These are phyloP conservation scores for Diaporthe vexans DNA, from an alignment of 2,329 filamentous ascomycete species.

Conservation along the genomic window DNA sequence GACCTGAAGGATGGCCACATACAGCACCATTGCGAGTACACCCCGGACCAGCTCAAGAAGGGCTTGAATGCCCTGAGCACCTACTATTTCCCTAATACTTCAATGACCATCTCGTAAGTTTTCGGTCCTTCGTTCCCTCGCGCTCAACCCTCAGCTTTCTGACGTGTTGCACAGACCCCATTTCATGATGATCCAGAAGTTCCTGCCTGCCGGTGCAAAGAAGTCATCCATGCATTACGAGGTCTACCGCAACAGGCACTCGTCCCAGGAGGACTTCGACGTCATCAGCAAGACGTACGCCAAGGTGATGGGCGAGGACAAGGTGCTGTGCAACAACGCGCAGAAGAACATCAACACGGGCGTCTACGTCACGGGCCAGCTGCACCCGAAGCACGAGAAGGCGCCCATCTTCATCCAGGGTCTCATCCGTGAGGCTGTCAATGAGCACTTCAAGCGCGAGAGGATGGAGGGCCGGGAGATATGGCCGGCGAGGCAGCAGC, in stretches of 20 bases:
- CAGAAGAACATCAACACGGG: slow-evolving; percentile 29
- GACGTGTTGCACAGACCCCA: background rate
- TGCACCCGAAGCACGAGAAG: slow-evolving; percentile 27
- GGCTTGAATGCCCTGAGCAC: slow-evolving; percentile 48
- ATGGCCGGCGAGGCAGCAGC: slow-evolving; percentile 12
- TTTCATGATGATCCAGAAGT: slow-evolving; percentile 29
- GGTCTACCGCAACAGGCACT: slow-evolving; percentile 18
- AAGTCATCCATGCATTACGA: slow-evolving; percentile 24
- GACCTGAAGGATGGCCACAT: slow-evolving; percentile 20
- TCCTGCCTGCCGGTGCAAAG: background rate
- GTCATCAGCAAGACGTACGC: slow-evolving; percentile 23
- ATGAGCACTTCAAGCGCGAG: slow-evolving; percentile 22
- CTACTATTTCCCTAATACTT: slow-evolving; percentile 57
- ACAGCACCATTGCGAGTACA: slow-evolving; percentile 48
- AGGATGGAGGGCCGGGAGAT: slow-evolving; percentile 16
- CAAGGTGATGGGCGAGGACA: slow-evolving; percentile 22
- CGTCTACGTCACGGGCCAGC: slow-evolving; percentile 23
- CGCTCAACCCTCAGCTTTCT: background rate
- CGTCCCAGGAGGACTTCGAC: slow-evolving; percentile 17
- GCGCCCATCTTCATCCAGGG: slow-evolving; percentile 21
- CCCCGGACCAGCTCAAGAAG: slow-evolving; percentile 50
- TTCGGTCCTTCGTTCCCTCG: background rate
- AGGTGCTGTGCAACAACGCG: slow-evolving; percentile 28
- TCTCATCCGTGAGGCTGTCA: slow-evolving; percentile 10
- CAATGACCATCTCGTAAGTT: slow-evolving; percentile 55